Base-by-base conservation (phyloP, 2,329 filamentous ascomycete genomes). In the Fusarium pininemorale region DNA sequence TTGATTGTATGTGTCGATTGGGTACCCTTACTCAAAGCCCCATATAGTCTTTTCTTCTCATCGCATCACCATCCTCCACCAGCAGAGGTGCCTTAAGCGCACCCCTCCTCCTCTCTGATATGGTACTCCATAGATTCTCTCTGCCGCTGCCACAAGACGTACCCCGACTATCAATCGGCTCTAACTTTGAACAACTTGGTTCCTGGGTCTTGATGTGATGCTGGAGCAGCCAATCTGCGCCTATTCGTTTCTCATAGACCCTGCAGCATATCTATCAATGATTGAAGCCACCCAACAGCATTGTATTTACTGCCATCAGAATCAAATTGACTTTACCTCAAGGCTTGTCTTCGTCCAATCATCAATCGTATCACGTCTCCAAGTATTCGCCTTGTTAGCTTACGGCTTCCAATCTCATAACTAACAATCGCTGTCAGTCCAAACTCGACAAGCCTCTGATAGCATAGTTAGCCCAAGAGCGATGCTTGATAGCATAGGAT, bases 1-100 rank as follows among this genome's bases (percentile, higher is more conserved):
- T 80, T 78, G 72, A 63, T 68, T 71, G 71, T 76, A 79, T 81
- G 77, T 79, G 75, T 82, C 79, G 77, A 82, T 83, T 83, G 82
- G 82, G 82, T 83, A 83, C 79, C 81, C 80, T 72, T 83, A 83
- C 81, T 78, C 81, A 69, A 76, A 77, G 79, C 77, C 79, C 81
- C 80, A 82, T 82, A 79, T 70, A 69, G 73, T 66, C 66, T 72
- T 72, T 56, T 64, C 58, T 75, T 65, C 70, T 58, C 74, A 77
- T 70, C 74, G 72, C 76, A 78, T 79, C 78, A 77, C 74, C 77
- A 71, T 77, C 64, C 71, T 63, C 66, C 60, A 60, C 58, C 63
- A 66, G 57, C 32, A 66, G 41, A 66, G 24, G 38, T 50, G 42
- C 42, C 58, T 53, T 64, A 66, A 55, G 48, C 50, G 24, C 73